Conservation (phyloP, 2,329 filamentous ascomycete genomes). For the Pseudogymnoascus pannorum region DNA sequence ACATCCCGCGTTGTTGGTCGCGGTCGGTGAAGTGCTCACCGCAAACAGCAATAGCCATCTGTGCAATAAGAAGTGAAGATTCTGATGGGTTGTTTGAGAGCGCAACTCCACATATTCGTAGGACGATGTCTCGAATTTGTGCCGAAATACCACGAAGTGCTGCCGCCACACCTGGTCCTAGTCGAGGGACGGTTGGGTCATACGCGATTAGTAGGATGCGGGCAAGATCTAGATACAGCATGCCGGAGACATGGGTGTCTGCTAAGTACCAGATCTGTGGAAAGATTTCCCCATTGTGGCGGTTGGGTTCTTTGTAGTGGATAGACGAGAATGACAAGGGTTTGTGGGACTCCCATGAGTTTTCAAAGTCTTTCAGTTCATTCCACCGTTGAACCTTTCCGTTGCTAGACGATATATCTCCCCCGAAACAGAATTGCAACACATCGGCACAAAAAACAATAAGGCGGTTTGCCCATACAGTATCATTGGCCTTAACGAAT, state of each 20-base stretch:
- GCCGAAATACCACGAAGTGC: not conserved
- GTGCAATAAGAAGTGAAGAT: not conserved
- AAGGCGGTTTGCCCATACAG: not conserved
- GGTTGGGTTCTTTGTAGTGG: not conserved
- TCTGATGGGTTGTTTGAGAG: not conserved
- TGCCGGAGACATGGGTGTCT: not conserved
- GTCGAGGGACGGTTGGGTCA: not conserved
- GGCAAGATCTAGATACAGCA: not conserved
- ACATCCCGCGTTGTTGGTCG: not conserved
- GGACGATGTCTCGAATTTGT: not conserved
- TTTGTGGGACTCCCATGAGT: not conserved
- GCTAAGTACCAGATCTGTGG: not conserved
- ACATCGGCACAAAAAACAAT: not conserved
- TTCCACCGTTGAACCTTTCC: not conserved
- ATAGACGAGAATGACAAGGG: not conserved
- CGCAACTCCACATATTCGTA: not conserved
- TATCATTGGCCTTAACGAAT: not conserved
- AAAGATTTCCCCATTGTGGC: not conserved
- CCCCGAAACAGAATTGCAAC: not conserved
- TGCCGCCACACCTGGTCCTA: not conserved
- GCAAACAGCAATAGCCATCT: not conserved
- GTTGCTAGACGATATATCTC: not conserved
- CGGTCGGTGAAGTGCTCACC: not conserved
- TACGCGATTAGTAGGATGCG: not conserved
- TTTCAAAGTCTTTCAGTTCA: not conserved